These are phyloP conservation scores for Eucalyptus cloeziana DNA, from an alignment of 345 rosid genomes.

Conservation along the genomic window DNA sequence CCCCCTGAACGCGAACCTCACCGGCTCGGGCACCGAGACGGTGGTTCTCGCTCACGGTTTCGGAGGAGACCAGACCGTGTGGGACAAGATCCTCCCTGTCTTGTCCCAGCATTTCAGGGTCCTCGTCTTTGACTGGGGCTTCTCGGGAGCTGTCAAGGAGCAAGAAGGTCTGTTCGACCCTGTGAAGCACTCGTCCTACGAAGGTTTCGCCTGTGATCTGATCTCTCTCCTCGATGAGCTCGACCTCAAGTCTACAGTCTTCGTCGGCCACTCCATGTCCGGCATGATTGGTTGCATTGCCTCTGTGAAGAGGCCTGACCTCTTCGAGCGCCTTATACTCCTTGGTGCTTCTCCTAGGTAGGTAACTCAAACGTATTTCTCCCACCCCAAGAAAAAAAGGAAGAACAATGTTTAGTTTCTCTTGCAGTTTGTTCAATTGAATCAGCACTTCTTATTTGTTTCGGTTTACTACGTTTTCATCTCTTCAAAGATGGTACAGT, in stretches of 20 bases:
- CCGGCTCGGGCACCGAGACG: conserved; percentile 30
- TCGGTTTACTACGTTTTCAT: background rate
- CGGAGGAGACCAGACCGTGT: conserved; percentile 57
- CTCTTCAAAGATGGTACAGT: background rate
- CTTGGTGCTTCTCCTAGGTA: conserved; percentile 78
- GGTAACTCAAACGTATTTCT: background rate
- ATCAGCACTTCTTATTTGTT: background rate
- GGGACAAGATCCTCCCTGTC: conserved; percentile 47
- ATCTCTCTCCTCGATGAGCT: conserved; percentile 47
- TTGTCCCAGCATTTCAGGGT: conserved; percentile 32
- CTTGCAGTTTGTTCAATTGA: background rate
- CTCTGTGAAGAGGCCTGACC: conserved; percentile 58
- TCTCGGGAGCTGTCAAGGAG: conserved; percentile 57
- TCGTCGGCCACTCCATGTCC: conserved; percentile 81
- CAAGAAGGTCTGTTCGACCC: conserved; percentile 34
- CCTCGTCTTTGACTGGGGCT: conserved; percentile 65
- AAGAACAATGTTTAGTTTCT: background rate
- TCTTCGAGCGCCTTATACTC: conserved; percentile 44
- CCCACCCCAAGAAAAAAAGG: background rate
- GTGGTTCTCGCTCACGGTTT: conserved; percentile 64
- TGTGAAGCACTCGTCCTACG: conserved; percentile 41
- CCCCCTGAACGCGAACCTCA: conserved; percentile 50
- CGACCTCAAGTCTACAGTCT: conserved; percentile 19
- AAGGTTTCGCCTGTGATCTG: conserved; percentile 48
- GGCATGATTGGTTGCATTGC: conserved; percentile 83